Evolutionary conservation across 2,329 filamentous ascomycete species (phyloP), one percentile per base, ranked within the genome.

Genomic region (Colletotrichum echinochloae): DNA sequence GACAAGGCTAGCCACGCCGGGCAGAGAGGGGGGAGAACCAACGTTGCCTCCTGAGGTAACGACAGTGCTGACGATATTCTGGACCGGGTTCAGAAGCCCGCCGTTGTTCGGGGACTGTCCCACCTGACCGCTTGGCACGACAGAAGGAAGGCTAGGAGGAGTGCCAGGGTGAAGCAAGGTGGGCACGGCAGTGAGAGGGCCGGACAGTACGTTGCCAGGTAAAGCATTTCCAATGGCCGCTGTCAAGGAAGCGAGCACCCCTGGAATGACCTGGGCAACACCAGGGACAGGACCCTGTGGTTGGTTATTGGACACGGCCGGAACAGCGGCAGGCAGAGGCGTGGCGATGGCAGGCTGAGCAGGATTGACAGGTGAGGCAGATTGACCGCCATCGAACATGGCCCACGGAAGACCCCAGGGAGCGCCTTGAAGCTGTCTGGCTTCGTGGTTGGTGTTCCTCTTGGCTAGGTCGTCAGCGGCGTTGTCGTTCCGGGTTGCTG

Each of bases 381-480:
- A 14, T 35, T 44, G 28, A 41, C 44, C 46, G 12, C 60, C 60
- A 20, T 51, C 60, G 44, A 73, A 70, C 8, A 72, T 35, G n/a
- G 51, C 39, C 35, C 35, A 37, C 20, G 20, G 63, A n/a, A 67
- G 44, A 9, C 62, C 62, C 23, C 59, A 66, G 16, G 55, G 39
- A 30, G 55, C 55, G 23, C 66, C 66, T 23, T 64, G 60, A 5
- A 72, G 18, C 23, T 73, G 72, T 44, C 72, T 49, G 41, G 23
- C 18, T 41, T 61, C 39, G 33, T 60, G 1, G 18, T 39, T 20
- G 23, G 20, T 44, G 7, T 59, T 8, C 41, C 30, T 35, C 16
- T 35, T 51, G 55, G 39, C 30, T 2, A 65, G 7, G 1, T 41
- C 18, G 9, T 44, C 20, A 5, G 49, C 23, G 20, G 7, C 11